Conservation (phyloP, 2,329 filamentous ascomycete species). For the Aspergillus fischeri region DNA sequence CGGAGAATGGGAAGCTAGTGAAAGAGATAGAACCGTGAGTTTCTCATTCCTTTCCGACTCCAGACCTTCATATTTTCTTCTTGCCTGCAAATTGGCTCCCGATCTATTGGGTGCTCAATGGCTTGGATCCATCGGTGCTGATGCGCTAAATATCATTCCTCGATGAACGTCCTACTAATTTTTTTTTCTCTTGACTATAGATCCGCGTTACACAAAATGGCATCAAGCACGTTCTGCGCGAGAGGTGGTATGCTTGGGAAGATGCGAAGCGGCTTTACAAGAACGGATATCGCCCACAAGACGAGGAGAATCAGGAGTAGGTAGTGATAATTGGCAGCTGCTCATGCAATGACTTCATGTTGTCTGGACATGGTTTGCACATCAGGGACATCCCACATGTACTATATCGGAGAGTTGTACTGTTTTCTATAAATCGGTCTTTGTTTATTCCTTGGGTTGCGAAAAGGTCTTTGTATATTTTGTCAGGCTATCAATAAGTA, state of each 20-base stretch:
- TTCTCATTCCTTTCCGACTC: background rate
- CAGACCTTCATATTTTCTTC: background rate
- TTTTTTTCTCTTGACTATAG: slow-evolving; percentile 45
- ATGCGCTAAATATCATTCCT: background rate
- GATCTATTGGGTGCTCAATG: background rate
- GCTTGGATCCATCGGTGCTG: background rate
- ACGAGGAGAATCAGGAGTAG: slow-evolving; percentile 19
- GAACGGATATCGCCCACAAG: slow-evolving; percentile 33
- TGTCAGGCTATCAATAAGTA: background rate
- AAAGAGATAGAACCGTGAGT: slow-evolving; percentile 65
- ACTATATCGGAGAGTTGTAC: background rate
- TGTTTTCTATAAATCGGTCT: background rate
- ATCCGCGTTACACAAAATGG: slow-evolving; percentile 71
- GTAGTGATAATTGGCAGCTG: background rate
- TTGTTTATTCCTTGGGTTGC: background rate
- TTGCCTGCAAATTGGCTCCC: too few relatives aligned
- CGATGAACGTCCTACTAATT: slow-evolving; percentile 1
- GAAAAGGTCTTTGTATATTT: background rate
- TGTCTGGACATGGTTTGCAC: background rate
- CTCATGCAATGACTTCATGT: background rate
- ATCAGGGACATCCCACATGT: background rate
- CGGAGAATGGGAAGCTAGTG: slow-evolving; percentile 63
- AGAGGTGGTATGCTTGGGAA: slow-evolving; percentile 80
- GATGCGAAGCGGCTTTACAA: slow-evolving; percentile 37
- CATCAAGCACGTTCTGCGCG: slow-evolving; percentile 81